phyloP scores from a whole-genome alignment of 2,329 filamentous ascomycete genomes.

The Pestalotiopsis sp. region DNA sequence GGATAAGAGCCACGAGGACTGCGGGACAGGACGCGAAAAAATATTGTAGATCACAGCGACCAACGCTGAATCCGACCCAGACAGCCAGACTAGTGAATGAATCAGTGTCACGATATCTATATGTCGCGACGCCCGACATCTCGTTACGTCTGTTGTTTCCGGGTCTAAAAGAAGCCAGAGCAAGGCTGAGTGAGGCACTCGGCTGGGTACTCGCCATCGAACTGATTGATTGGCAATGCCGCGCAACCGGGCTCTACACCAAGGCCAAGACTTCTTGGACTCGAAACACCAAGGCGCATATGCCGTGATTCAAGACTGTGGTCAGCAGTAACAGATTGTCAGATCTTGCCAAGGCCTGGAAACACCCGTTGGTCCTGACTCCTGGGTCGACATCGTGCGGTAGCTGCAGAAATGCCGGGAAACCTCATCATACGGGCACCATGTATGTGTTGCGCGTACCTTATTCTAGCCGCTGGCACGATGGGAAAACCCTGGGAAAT shows the following conservation, averaged over 20 bases:
- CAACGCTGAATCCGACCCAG: background rate
- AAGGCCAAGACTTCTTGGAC: background rate
- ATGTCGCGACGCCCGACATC: background rate
- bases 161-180: background rate
- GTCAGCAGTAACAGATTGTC: background rate
- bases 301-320: background rate
- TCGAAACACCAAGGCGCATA: background rate
- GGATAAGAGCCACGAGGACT: background rate
- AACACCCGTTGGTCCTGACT: background rate
- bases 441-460: background rate
- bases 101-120: background rate
- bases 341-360: slow-evolving; percentile 6
- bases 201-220: background rate
- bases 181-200: background rate
- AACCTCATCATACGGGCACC: background rate
- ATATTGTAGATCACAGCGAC: background rate
- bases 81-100: background rate
- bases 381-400: background rate
- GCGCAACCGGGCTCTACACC: background rate
- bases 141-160: background rate
- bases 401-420: background rate
- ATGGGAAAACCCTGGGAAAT: background rate
- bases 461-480: background rate
- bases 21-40: slow-evolving; percentile 11
- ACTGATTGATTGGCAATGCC: background rate